Conservation (phyloP, 2,329 filamentous ascomycete genomes). For the Ustulina deusta region DNA sequence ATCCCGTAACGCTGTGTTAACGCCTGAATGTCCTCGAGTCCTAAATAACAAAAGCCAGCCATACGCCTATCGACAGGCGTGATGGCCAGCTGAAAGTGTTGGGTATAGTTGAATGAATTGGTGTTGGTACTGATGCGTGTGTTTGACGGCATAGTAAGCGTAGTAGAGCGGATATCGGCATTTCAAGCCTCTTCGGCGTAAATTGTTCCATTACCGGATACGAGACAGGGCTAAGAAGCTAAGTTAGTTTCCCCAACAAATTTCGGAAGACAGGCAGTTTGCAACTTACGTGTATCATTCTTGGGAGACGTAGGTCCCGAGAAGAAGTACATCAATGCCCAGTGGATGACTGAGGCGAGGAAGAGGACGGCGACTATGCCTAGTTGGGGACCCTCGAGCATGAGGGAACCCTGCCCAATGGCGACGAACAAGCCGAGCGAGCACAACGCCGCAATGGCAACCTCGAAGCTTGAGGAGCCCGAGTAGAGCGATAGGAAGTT, state of each 20-base stretch:
- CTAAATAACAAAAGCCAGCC: slow-evolving; percentile 22
- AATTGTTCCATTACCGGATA: slow-evolving; percentile 28
- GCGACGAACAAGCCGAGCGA: slow-evolving; percentile 39
- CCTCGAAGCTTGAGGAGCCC: slow-evolving; percentile 39
- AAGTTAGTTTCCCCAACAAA: slow-evolving; percentile 3
- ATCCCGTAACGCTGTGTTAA: slow-evolving; percentile 26
- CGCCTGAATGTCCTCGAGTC: slow-evolving; percentile 16
- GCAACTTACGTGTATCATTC: slow-evolving; percentile 35
- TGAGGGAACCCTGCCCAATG: slow-evolving; percentile 37
- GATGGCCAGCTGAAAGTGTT: slow-evolving; percentile 5
- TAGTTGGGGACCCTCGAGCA: slow-evolving; percentile 35
- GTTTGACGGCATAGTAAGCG: neutral
- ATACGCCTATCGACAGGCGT: slow-evolving; percentile 9
- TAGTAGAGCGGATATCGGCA: neutral
- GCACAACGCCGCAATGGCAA: slow-evolving; percentile 40
- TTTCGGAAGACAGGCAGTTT: neutral
- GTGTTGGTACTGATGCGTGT: neutral
- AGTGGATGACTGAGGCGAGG: slow-evolving; percentile 37
- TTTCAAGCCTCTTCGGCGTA: neutral
- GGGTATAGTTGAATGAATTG: slow-evolving; percentile 23
- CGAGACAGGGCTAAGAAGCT: slow-evolving; percentile 28
- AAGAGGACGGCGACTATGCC: slow-evolving; percentile 37
- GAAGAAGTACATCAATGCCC: slow-evolving; percentile 38
- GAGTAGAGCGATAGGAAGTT: slow-evolving; percentile 40
- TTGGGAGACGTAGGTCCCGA: slow-evolving; percentile 32